Conservation (phyloP, 169 alveolate genomes). For the Cryptosporidium viatorum region DNA sequence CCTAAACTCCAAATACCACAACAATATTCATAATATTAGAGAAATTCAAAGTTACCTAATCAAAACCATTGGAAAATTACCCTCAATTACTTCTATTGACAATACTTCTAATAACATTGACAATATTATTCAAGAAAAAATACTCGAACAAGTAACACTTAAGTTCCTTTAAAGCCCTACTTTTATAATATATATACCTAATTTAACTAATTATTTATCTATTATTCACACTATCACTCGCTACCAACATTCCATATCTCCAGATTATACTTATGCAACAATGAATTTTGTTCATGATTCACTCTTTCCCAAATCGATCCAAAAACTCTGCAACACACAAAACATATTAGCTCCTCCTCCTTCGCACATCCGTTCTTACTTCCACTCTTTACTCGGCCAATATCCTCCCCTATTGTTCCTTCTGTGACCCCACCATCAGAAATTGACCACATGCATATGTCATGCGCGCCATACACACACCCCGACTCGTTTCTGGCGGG, state of each 20-base stretch:
- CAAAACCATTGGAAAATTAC: neutral
- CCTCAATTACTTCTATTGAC: slow-evolving; percentile 19
- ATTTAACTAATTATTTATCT: neutral
- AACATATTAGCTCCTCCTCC: slow-evolving; percentile 43
- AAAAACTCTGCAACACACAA: slow-evolving; percentile 59
- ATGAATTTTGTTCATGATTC: slow-evolving; percentile 53
- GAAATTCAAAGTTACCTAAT: slow-evolving; percentile 44
- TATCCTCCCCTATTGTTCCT: neutral
- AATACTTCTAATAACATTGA: slow-evolving; percentile 66
- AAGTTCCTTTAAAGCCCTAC: neutral
- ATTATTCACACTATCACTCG: neutral
- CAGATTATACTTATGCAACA: slow-evolving; percentile 38
- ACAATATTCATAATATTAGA: slow-evolving; percentile 19
- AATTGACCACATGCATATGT: slow-evolving; percentile 12
- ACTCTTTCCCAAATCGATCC: slow-evolving; percentile 31
- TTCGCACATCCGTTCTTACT: neutral
- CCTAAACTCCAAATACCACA: slow-evolving; percentile 27
- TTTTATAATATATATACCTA: neutral
- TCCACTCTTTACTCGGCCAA: neutral
- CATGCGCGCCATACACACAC: neutral
- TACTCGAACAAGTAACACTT: slow-evolving; percentile 14
- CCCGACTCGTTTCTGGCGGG: neutral
- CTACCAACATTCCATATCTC: neutral
- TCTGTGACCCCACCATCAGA: neutral
- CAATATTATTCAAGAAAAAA: slow-evolving; percentile 10